phyloP scores from a whole-genome alignment of 805 yeast species.

The Osmozyma mogii region DNA sequence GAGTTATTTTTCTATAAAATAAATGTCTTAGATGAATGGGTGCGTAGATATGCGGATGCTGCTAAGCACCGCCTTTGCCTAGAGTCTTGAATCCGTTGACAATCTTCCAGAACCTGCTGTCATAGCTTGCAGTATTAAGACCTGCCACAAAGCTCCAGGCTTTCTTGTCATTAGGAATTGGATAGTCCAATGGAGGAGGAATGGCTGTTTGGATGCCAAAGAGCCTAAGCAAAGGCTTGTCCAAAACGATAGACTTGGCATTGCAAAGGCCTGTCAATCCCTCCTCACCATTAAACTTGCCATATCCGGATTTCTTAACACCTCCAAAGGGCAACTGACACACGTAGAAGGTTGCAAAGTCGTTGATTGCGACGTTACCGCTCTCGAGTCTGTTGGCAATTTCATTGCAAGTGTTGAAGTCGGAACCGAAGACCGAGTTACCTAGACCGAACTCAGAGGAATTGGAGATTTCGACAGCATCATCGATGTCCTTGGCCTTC shows the following conservation, averaged over 20 bases:
- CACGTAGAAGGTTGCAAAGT: constrained; percentile 92
- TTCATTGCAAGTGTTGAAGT: constrained; percentile 46
- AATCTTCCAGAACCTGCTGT: constrained; percentile 61
- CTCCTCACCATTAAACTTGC: constrained; percentile 97
- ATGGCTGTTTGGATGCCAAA: constrained; percentile 64
- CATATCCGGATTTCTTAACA: constrained; percentile 85
- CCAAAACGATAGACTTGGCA: constrained; percentile 82
- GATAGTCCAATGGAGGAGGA: constrained; percentile 88
- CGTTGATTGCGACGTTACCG: constrained; percentile 95
- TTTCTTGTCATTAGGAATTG: constrained; percentile 66
- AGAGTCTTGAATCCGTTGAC: constrained; percentile 30
- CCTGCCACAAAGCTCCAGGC: constrained; percentile 88
- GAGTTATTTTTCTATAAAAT: no score
- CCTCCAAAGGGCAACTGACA: constrained; percentile 99
- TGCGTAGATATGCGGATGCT: not conserved
- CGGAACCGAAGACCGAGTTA: constrained; percentile 76
- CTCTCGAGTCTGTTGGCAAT: constrained; percentile 60
- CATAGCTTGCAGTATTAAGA: constrained; percentile 80
- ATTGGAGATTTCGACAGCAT: constrained; percentile 75
- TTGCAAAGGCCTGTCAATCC: constrained; percentile 86
- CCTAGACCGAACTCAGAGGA: constrained; percentile 87
- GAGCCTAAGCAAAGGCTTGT: constrained; percentile 56
- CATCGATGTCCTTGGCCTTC: constrained; percentile 56
- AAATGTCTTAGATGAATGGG: not conserved
- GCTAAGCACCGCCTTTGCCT: constrained; percentile 23